Base-by-base conservation (phyloP, 2,329 filamentous ascomycete species). In the Diaporthe aspalathi region DNA sequence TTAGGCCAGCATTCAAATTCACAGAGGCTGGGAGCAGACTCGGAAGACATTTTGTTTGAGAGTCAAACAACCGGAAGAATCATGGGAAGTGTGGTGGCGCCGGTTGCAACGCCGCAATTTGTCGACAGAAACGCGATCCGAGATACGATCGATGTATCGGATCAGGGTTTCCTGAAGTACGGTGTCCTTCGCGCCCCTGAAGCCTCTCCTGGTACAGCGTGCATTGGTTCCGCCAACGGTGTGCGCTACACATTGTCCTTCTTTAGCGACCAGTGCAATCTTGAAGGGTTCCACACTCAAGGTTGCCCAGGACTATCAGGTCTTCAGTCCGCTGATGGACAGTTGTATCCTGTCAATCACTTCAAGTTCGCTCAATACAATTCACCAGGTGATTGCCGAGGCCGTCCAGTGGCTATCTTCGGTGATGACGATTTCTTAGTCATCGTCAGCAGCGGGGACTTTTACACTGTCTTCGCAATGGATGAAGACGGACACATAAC, bases 381-480 rank as follows among this genome's bases (percentile, higher is more conserved):
- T 38, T 22, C 22, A 14, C 27, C 22, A 32, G 17, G 2, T 29
- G 14, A 29, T 7, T 4, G 20, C 2, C 16, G 16, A 16, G n/a
- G 22, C 1, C 3, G 16, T 1, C 17, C 22, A 17, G 1, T 5
- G 27, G n/a, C 9, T 2, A 54, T 70, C 9, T 38, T 53, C 14
- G 52, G 17, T 24, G 70, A 72, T 16, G 70, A 70, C 5, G 47
- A 70, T 14, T 70, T 70, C 29, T 24, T 72, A 38, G 38, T 72
- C n/a, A 14, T 62, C 22, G 3, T 62, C 5, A 60, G 24, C 20
- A 14, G 12, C 7, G 4, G 1, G 14, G 8, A 14, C 14, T 45
- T 22, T 1, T 72, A 53, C 22, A 62, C 62, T 20, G 52, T 72
- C 35, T 54, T 70, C 11, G 35, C 50, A 16, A 45, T 67, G 43